Base-by-base conservation (phyloP, 164 flowering plant genomes). In the Nymphaea colorata region DNA sequence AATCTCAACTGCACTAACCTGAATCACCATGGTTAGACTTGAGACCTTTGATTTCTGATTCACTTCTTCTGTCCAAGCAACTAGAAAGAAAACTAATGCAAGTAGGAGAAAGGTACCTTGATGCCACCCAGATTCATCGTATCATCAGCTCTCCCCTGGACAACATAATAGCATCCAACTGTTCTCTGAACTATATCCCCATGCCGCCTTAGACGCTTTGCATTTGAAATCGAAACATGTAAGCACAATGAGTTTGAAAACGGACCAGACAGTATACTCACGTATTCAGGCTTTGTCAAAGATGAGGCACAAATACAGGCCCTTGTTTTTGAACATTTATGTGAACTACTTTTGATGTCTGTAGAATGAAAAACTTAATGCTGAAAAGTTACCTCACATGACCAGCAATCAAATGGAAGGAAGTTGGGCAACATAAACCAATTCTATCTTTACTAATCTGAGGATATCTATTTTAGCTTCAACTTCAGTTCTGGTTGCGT, bases 71-170 rank as follows among this genome's bases (percentile, higher is more conserved):
- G 12, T 6, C 55, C 7, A 3, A 47, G 55, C 12, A 47, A 47
- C 4, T 25, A 25, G 36, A 25, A 25, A 25, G 36, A 25, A 25
- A 25, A 25, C 36, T 25, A 25, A 25, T 25, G 36, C 55, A 47
- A 47, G 55, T 12, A 47, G 7, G 12, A 4, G 55, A 8, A 64
- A 17, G 15, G 7, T 83, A 91, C 98, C 97, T 91, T 94, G 61
- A 92, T 87, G 68, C 99, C 99, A 66, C 98, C 99, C 36, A 95
- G 94, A 76, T 95, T 95, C 99, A 95, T 92, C 70, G 99, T 92
- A 73, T 95, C 98, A 79, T 95, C 99, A 68, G 97, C 92, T 74
- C 99, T 80, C 43, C 99, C 97, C 62, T 86, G 94, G 14, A 90
- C 97, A 66, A 76, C 14, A 17, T 73, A 71, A 77, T 81, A 92